These are phyloP conservation scores for Ophiocordyceps robertsii DNA, from an alignment of 2,329 filamentous ascomycete genomes.

Conservation along the genomic window DNA sequence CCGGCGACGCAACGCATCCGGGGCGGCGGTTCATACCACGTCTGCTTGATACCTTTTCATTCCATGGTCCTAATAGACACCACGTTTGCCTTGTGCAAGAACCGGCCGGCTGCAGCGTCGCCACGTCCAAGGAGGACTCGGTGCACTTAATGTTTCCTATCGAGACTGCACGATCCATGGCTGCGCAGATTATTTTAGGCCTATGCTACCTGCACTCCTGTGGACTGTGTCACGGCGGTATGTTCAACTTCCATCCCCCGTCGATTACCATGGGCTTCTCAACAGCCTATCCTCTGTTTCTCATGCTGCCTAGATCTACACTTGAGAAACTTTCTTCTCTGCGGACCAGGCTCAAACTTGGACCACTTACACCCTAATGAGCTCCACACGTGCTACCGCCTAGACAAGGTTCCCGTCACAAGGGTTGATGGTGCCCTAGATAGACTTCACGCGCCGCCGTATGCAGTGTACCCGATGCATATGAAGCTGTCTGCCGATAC, in stretches of 20 bases:
- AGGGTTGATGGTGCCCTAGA: conserved; percentile 5
- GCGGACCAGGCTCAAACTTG: not conserved
- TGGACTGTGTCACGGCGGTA: conserved; percentile 3
- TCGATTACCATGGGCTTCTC: too few relatives aligned
- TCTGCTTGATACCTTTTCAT: conserved; percentile 8
- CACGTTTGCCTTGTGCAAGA: conserved; percentile 9
- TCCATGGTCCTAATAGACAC: conserved; percentile 10
- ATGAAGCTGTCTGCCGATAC: conserved; percentile 6
- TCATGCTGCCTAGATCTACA: conserved; percentile 10
- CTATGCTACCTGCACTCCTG: conserved; percentile 12
- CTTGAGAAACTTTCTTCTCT: conserved; percentile 14
- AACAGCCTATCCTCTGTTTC: not conserved
- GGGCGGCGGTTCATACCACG: conserved; percentile 3
- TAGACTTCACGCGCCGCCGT: conserved; percentile 8
- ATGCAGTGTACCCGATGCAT: conserved; percentile 7
- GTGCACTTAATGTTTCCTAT: conserved; percentile 2
- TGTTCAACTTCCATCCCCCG: not conserved
- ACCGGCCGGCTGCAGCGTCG: conserved; percentile 10
- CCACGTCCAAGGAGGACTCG: conserved; percentile 3
- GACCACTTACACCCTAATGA: conserved; percentile 1
- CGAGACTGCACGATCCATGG: conserved; percentile 3
- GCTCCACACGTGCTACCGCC: conserved; percentile 5
- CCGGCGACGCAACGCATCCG: not conserved
- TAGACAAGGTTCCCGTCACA: conserved; percentile 4
- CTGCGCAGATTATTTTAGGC: conserved; percentile 11